Evolutionary conservation across 306 rosid species (phyloP).

Genomic region (Castanea crenata): DNA sequence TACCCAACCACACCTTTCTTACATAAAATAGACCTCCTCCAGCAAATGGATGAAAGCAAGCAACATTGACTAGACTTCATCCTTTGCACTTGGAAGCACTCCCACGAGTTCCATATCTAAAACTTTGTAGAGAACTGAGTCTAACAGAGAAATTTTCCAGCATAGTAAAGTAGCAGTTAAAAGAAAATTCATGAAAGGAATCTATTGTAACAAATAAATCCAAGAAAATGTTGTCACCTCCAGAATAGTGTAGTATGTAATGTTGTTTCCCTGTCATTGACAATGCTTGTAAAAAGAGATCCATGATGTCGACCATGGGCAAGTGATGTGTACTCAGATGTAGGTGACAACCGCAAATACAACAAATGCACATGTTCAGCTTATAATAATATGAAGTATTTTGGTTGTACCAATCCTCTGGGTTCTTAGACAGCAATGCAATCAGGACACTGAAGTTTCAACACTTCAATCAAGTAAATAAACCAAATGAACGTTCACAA

Average conservation of each 20-base stretch:
- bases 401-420: slow-evolving; percentile 4
- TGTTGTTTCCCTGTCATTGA: slow-evolving; percentile 89
- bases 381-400: background rate
- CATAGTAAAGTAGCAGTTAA: background rate
- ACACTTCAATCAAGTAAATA: background rate
- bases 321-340: slow-evolving; percentile 54
- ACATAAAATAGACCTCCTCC: slow-evolving; percentile 98
- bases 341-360: slow-evolving; percentile 46
- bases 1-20: slow-evolving; percentile 63
- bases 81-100: slow-evolving; percentile 97
- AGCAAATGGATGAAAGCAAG: slow-evolving; percentile 93
- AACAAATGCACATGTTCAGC: slow-evolving; percentile 30
- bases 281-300: slow-evolving; percentile 71
- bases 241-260: slow-evolving; percentile 89
- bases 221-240: slow-evolving; percentile 54
- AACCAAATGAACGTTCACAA: background rate
- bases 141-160: slow-evolving; percentile 20
- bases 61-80: slow-evolving; percentile 81
- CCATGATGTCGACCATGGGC: slow-evolving; percentile 58
- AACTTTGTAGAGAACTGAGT: slow-evolving; percentile 43
- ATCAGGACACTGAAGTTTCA: background rate
- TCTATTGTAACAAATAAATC: background rate
- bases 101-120: slow-evolving; percentile 97
- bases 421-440: background rate
- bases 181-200: slow-evolving; percentile 12